Evolutionary conservation across 345 rosid genomes (phyloP).

Genomic region (Physaria fendleri): DNA sequence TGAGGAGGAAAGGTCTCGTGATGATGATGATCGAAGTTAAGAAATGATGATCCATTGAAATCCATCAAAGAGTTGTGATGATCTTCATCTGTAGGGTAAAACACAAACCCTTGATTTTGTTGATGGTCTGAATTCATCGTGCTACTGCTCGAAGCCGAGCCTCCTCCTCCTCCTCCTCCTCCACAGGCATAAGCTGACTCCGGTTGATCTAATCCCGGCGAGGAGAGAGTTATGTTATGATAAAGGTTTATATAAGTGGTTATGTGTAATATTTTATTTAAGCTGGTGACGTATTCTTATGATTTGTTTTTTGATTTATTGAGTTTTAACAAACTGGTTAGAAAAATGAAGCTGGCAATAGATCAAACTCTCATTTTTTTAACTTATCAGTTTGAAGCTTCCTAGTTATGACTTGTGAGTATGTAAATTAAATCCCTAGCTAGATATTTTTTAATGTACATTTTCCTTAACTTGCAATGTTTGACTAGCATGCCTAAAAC

Average conservation of each 20-base stretch:
- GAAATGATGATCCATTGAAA: slow-evolving; percentile 68
- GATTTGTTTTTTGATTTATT: slow-evolving; percentile 1
- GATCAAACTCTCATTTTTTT: slow-evolving; percentile 9
- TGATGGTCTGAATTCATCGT: slow-evolving; percentile 38
- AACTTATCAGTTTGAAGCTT: slow-evolving; percentile 13
- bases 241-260: slow-evolving; percentile 32
- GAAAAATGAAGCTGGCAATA: slow-evolving; percentile 24
- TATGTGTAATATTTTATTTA: slow-evolving; percentile 20
- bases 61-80: slow-evolving; percentile 53
- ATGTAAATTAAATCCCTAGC: no score
- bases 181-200: slow-evolving; percentile 19
- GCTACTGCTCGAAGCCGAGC: slow-evolving; percentile 48
- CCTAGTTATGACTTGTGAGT: slow-evolving; percentile 14
- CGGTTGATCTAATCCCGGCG: slow-evolving; percentile 29
- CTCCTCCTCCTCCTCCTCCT: no score
- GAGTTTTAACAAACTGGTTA: slow-evolving; percentile 10
- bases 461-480: neutral
- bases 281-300: slow-evolving; percentile 17
- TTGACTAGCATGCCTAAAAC: slow-evolving; percentile 9
- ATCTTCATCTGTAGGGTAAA: slow-evolving; percentile 35
- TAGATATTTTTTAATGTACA: neutral
- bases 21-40: slow-evolving; percentile 59
- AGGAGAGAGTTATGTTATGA: slow-evolving; percentile 32
- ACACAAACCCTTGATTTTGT: slow-evolving; percentile 30
- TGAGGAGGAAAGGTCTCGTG: slow-evolving; percentile 26